These are phyloP conservation scores for Mercurialis annua DNA, from an alignment of 345 rosid genomes.

Conservation along the genomic window DNA sequence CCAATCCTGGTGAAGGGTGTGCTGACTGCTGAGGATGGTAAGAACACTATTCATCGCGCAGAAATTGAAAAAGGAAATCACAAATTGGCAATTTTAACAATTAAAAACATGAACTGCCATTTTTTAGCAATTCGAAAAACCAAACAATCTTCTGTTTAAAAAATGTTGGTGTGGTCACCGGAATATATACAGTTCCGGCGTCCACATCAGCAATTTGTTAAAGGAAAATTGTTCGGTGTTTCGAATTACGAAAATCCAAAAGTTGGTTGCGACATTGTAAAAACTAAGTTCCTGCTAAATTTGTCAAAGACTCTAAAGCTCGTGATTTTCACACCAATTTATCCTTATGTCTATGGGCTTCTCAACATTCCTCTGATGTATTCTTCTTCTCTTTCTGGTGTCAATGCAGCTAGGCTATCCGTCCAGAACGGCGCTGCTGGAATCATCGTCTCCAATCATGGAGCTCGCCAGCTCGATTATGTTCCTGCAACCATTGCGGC, in stretches of 20 bases:
- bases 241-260: too few relatives aligned
- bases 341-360: not conserved
- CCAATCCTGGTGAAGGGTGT: constrained; percentile 96
- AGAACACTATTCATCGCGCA: constrained; percentile 17
- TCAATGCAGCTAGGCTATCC: constrained; percentile 61
- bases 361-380: not conserved
- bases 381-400: not conserved
- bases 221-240: too few relatives aligned
- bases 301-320: too few relatives aligned
- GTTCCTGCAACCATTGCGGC: constrained; percentile 83
- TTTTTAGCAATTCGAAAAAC: too few relatives aligned
- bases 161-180: too few relatives aligned
- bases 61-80: not conserved
- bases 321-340: too few relatives aligned
- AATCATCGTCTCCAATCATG: constrained; percentile 89
- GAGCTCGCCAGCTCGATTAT: constrained; percentile 95
- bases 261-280: too few relatives aligned
- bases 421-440: constrained; percentile 80
- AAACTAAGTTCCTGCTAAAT: too few relatives aligned
- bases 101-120: too few relatives aligned
- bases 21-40: constrained; percentile 87
- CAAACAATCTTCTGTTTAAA: not conserved
- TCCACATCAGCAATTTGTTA: too few relatives aligned
- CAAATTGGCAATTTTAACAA: too few relatives aligned
- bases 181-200: too few relatives aligned